Evolutionary conservation across 805 yeast species (phyloP), one percentile per base, ranked within the genome.

Genomic region (Crinitomyces ghanaensis): DNA sequence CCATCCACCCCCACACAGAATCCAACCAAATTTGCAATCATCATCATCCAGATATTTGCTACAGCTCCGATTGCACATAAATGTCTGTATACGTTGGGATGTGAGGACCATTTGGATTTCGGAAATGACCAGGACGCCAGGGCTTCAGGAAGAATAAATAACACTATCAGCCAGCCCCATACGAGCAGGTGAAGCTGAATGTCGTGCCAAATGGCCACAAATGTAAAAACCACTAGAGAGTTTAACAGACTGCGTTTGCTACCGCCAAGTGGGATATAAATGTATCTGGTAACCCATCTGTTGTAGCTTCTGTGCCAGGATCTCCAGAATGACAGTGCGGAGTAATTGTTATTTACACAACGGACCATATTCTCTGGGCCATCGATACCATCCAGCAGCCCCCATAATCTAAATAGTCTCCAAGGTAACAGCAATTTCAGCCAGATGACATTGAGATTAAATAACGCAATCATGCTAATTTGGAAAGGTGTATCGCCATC

Each of bases 151-250:
- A 86, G 46, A 28, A 91, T 67, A 51, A 88, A 88, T 14, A 88
- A 44, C 4, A 91, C 96, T 34, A 88, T 67, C 18, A 83, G 58
- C 95, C 96, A 86, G 7, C 99, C 97, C 99, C 99, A 91, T 35
- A 88, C 60, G 31, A 91, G 60, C 33, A 91, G 60, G 41, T 74
- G 76, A 49, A 91, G 66, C 57, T 91, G 86, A 43, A 91, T 86
- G 51, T 91, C 99, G 59, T 91, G 99, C 99, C 99, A 91, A 19
- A 91, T 62, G 2, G 98, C 97, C 15, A 91, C 98, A 58, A 91
- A 91, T 11, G 93, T 73, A 53, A 91, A 91, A 11, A 88, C 96
- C 7, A 86, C 71, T 22, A 88, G 59, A 7, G 86, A 74, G 40
- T 88, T 85, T 30, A 80, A 45, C 6, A 88, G 58, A 42, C 96